phyloP scores from a whole-genome alignment of 2,329 filamentous ascomycete species.

The Aspergillus ustus region DNA sequence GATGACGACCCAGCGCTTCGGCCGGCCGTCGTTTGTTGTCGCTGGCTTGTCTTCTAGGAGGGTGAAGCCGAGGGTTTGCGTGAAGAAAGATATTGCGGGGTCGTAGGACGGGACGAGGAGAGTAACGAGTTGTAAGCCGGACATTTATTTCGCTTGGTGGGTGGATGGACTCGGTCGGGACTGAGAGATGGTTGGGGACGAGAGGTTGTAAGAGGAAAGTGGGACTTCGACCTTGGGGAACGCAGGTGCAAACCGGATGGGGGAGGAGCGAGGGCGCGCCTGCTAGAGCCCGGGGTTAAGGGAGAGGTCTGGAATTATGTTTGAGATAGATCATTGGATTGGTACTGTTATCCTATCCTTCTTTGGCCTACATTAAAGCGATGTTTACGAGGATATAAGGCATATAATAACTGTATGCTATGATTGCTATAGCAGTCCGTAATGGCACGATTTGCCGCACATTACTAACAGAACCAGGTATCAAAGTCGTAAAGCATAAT shows the following conservation, averaged over 20 bases:
- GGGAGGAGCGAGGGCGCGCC: background rate
- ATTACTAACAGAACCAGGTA: background rate
- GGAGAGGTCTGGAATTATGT: background rate
- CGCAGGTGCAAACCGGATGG: background rate
- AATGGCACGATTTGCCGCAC: background rate
- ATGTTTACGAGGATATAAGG: too few species aligned
- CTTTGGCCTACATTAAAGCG: too few species aligned
- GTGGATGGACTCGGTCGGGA: background rate
- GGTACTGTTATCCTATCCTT: too few species aligned
- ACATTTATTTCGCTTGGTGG: background rate
- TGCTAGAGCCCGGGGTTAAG: background rate
- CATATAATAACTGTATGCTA: background rate
- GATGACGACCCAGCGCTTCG: background rate
- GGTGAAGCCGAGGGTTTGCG: background rate
- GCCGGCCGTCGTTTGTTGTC: background rate
- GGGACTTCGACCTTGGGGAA: background rate
- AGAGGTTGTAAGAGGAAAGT: background rate
- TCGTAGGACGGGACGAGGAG: background rate
- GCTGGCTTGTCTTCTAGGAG: background rate
- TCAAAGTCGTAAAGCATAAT: constrained; percentile 15
- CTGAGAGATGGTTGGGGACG: background rate
- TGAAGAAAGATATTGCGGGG: background rate
- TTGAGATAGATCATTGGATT: background rate
- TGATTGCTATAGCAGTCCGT: background rate
- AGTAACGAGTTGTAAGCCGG: background rate